Conservation (phyloP, 2,329 filamentous ascomycete species). For the Aspergillus neotritici region DNA sequence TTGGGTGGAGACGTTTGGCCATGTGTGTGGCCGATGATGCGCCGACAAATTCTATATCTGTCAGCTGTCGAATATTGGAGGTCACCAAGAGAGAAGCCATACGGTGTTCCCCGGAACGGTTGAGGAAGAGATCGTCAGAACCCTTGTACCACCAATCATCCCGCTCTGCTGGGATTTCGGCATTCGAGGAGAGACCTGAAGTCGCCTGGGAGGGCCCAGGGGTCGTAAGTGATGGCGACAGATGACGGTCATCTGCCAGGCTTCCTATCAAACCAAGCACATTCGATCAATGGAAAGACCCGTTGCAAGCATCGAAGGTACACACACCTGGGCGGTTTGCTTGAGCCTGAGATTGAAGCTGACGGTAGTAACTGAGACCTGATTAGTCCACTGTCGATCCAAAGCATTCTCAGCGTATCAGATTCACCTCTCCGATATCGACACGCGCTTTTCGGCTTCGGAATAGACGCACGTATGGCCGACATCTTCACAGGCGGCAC, state of each 20-base stretch:
- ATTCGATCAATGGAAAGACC: too few relatives aligned
- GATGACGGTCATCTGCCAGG: neutral
- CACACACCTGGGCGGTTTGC: conserved; percentile 14
- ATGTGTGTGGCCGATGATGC: conserved; percentile 32
- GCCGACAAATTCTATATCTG: conserved; percentile 28
- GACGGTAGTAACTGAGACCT: conserved; percentile 25
- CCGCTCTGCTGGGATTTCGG: conserved; percentile 22
- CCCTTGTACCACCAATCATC: conserved; percentile 39
- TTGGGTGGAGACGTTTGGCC: conserved; percentile 31
- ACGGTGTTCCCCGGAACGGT: conserved; percentile 34
- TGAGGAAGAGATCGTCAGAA: conserved; percentile 31
- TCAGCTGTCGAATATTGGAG: neutral
- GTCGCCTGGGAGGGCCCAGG: conserved; percentile 14
- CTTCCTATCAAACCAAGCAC: too few relatives aligned
- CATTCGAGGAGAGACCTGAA: conserved; percentile 10
- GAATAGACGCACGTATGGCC: conserved; percentile 31
- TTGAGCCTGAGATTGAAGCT: conserved; percentile 29
- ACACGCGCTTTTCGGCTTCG: conserved; percentile 33
- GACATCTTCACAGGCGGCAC: conserved; percentile 29
- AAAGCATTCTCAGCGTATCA: neutral
- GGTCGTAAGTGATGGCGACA: conserved; percentile 2
- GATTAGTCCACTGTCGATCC: conserved; percentile 1
- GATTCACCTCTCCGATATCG: conserved; percentile 31
- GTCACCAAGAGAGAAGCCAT: conserved; percentile 2
- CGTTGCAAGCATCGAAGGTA: neutral